Conservation (phyloP, 164 flowering plant genomes). For the Platanus orientalis region DNA sequence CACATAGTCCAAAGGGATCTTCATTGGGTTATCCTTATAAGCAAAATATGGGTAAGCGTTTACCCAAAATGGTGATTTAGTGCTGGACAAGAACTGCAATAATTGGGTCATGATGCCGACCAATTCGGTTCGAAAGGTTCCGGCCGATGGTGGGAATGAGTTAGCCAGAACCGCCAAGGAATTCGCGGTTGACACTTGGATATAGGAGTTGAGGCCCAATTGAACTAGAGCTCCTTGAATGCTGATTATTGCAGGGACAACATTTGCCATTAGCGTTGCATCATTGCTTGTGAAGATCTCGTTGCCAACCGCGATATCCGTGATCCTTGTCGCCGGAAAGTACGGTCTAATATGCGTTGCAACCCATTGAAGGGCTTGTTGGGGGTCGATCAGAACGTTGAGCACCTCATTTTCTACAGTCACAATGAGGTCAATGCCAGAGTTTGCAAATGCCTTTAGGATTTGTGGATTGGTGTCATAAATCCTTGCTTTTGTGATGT, state of each 20-base stretch:
- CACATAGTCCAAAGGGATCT: conserved; percentile 60
- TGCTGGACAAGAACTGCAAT: conserved; percentile 49
- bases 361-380: conserved; percentile 88
- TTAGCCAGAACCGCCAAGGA: conserved; percentile 55
- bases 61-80: conserved; percentile 84
- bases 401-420: conserved; percentile 68
- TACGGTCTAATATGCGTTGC: conserved; percentile 65
- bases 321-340: conserved; percentile 68
- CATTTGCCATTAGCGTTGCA: conserved; percentile 30
- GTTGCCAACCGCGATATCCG: conserved; percentile 85
- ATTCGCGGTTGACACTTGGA: conserved; percentile 66
- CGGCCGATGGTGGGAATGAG: conserved; percentile 90
- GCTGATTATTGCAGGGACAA: conserved; percentile 65
- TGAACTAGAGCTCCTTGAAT: conserved; percentile 57
- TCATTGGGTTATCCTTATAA: conserved; percentile 55
- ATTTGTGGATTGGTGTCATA: conserved; percentile 91
- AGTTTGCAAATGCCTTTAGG: conserved; percentile 66
- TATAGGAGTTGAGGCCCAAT: conserved; percentile 48
- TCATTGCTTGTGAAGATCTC: conserved; percentile 67
- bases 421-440: conserved; percentile 65
- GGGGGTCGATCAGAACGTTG: conserved; percentile 38
- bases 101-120: conserved; percentile 41
- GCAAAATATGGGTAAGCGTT: conserved; percentile 95
- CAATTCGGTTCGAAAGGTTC: conserved; percentile 49
- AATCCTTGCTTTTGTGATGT: conserved; percentile 64